These are phyloP conservation scores for Amanita molliuscula DNA, from an alignment of 768 basidiomycete genomes.

Conservation along the genomic window DNA sequence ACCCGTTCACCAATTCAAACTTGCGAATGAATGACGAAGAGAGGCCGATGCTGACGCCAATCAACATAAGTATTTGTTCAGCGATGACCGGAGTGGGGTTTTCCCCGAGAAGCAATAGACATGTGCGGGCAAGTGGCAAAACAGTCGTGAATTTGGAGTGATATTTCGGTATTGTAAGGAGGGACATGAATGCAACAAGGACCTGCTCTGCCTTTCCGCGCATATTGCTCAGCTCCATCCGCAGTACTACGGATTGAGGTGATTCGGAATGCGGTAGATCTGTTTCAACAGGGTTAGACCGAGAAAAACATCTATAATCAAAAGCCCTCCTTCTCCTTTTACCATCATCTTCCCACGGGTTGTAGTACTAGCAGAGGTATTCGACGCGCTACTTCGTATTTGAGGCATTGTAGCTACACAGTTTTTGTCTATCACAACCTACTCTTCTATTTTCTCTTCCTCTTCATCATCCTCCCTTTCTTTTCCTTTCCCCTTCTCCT, in stretches of 20 bases:
- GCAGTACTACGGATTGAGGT: constrained; percentile 46
- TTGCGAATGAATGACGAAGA: constrained; percentile 64
- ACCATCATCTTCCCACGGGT: no score
- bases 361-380: no score
- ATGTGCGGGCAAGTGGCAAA: constrained; percentile 71
- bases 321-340: no score
- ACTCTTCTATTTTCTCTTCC: no score
- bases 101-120: constrained; percentile 70
- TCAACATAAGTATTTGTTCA: constrained; percentile 47
- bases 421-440: no score
- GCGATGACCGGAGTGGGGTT: constrained; percentile 54
- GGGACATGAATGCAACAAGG: constrained; percentile 50
- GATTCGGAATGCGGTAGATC: constrained; percentile 18
- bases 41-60: constrained; percentile 42
- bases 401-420: no score
- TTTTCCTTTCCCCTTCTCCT: no score
- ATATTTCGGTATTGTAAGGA: constrained; percentile 44
- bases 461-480: no score
- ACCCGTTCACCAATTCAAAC: constrained; percentile 81
- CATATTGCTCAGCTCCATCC: constrained; percentile 36
- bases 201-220: constrained; percentile 61
- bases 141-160: constrained; percentile 63
- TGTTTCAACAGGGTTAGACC: neutral
- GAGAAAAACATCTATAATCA: neutral
- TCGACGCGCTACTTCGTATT: no score